Evolutionary conservation across 441 rosid species (phyloP).

Genomic region (Gossypium gossypioides): DNA sequence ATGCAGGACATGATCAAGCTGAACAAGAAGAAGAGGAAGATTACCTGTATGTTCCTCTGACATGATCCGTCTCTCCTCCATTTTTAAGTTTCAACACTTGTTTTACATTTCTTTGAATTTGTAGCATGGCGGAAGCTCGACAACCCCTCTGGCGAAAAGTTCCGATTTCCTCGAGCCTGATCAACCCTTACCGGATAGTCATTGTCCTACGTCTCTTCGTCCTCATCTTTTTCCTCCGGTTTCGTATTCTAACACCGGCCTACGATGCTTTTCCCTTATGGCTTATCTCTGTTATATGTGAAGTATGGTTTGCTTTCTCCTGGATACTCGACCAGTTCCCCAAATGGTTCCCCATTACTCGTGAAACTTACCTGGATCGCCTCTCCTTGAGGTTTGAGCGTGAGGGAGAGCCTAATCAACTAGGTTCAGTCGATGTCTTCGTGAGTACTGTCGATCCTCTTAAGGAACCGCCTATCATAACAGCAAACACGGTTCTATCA

Average conservation of each 20-base stretch:
- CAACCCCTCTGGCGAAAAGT: constrained; percentile 83
- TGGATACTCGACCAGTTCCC: constrained; percentile 96
- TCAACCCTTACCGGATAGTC: constrained; percentile 81
- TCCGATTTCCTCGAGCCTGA: constrained; percentile 70
- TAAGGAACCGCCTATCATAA: constrained; percentile 84
- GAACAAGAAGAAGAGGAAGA: constrained; percentile 62
- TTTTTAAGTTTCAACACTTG: too few species aligned
- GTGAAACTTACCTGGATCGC: constrained; percentile 73
- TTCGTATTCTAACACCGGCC: constrained; percentile 76
- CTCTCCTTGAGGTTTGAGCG: constrained; percentile 69
- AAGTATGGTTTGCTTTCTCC: constrained; percentile 83
- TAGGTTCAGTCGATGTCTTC: constrained; percentile 69
- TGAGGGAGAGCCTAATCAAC: constrained; percentile 63
- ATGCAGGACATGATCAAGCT: constrained; percentile 41
- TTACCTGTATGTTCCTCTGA: constrained; percentile 41
- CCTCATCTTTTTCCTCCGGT: constrained; percentile 67
- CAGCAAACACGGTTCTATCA: constrained; percentile 80
- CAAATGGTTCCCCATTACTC: constrained; percentile 74
- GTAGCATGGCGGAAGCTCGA: constrained; percentile 82
- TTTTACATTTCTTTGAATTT: neutral
- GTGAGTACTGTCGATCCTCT: constrained; percentile 89
- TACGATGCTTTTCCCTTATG: constrained; percentile 73
- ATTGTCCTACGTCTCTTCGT: constrained; percentile 63
- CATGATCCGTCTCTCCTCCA: too few species aligned
- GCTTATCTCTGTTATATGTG: constrained; percentile 81